These are phyloP conservation scores for Clavaria fumosa DNA, from an alignment of 768 basidiomycete species.

Conservation along the genomic window DNA sequence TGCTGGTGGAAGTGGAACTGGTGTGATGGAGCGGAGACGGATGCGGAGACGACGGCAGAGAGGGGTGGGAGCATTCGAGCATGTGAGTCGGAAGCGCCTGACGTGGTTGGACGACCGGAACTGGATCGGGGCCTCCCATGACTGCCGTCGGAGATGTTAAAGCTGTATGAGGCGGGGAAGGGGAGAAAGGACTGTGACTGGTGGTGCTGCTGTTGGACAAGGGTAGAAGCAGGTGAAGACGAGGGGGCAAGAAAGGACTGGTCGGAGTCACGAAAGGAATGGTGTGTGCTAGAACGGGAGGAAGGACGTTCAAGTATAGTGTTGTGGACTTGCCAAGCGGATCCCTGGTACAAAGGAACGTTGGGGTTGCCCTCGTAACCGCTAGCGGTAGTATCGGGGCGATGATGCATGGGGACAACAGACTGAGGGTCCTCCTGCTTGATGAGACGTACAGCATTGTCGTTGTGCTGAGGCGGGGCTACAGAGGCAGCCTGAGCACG, in stretches of 20 bases:
- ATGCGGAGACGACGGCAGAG: constrained; percentile 62
- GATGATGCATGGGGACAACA: constrained; percentile 17
- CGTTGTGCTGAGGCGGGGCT: background rate
- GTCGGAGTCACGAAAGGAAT: constrained; percentile 70
- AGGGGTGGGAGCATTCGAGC: constrained; percentile 49
- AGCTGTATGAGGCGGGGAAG: constrained; percentile 26
- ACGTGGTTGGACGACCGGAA: constrained; percentile 36
- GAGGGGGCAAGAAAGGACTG: constrained; percentile 70
- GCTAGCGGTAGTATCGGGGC: constrained; percentile 57
- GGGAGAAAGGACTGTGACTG: constrained; percentile 46
- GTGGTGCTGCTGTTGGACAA: background rate
- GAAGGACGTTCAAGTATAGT: constrained; percentile 14
- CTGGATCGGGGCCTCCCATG: constrained; percentile 16
- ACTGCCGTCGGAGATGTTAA: constrained; percentile 17
- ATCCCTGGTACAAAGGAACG: constrained; percentile 19
- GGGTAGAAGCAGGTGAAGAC: constrained; percentile 24
- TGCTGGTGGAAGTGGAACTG: constrained; percentile 24
- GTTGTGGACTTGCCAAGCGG: constrained; percentile 22
- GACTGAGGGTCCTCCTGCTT: constrained; percentile 27
- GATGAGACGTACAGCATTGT: constrained; percentile 11
- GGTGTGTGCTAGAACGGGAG: constrained; percentile 19
- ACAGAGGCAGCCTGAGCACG: constrained; percentile 3
- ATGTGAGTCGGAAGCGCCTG: constrained; percentile 25
- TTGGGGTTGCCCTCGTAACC: constrained; percentile 46
- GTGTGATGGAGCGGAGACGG: constrained; percentile 35